These are phyloP conservation scores for Coemansia sp. DNA, from an alignment of 192 early-diverging fungal genomes.

Conservation along the genomic window DNA sequence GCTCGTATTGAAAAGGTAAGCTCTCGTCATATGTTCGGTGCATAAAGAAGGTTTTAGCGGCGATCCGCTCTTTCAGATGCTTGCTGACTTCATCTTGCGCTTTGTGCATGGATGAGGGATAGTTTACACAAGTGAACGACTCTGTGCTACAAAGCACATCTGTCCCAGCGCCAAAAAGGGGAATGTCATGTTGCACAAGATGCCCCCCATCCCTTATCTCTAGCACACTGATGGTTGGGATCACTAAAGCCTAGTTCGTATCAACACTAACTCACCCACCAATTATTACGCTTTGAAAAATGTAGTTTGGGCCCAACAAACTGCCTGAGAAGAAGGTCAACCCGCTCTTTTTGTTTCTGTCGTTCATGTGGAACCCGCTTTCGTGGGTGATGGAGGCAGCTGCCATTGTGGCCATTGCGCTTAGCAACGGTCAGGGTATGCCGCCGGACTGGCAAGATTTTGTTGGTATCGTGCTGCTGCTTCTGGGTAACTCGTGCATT, in stretches of 20 bases:
- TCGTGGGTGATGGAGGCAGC: slow-evolving; percentile 88
- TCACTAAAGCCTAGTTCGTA: not conserved
- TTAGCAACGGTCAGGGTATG: slow-evolving; percentile 69
- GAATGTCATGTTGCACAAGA: not conserved
- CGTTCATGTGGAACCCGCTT: slow-evolving; percentile 81
- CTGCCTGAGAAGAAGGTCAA: slow-evolving; percentile 76
- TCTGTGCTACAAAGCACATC: not conserved
- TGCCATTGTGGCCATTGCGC: slow-evolving; percentile 74
- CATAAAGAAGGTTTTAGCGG: not conserved
- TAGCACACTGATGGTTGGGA: not conserved
- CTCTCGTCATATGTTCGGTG: not conserved
- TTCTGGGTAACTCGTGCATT: slow-evolving; percentile 83
- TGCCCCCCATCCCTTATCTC: not conserved
- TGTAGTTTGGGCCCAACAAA: slow-evolving; percentile 69
- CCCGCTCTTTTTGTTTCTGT: slow-evolving; percentile 82
- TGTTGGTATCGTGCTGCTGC: slow-evolving; percentile 76
- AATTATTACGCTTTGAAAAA: not conserved
- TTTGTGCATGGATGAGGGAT: no score
- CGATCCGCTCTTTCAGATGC: not conserved
- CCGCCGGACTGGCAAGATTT: slow-evolving; percentile 84
- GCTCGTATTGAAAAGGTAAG: slow-evolving; percentile 62
- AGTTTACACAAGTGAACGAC: no score
- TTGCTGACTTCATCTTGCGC: not conserved
- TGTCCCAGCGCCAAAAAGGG: not conserved
- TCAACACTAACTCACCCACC: not conserved